Evolutionary conservation across 2,329 filamentous ascomycete species (phyloP).

Genomic region (Aureobasidium sp.): DNA sequence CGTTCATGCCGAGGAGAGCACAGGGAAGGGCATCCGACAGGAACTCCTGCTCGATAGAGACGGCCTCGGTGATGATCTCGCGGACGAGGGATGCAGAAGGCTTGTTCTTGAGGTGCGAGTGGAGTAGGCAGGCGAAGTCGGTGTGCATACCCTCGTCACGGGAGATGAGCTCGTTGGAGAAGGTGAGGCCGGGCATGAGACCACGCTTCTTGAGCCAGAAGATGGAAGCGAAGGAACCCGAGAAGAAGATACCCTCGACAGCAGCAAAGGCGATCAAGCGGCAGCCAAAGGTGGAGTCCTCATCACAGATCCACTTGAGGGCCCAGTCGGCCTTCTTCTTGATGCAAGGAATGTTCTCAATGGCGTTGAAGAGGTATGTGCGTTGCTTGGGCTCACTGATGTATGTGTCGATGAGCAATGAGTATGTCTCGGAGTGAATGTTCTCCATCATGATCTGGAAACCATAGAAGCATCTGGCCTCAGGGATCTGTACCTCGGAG

Average conservation of each 20-base stretch:
- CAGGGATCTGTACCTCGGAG: conserved; percentile 89
- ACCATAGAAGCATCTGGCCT: conserved; percentile 98
- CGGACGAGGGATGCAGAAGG: conserved; percentile 72
- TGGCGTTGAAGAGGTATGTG: conserved; percentile 92
- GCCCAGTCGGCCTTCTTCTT: conserved; percentile 99
- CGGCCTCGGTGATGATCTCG: conserved; percentile 88
- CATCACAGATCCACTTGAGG: conserved; percentile 86
- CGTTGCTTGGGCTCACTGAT: conserved; percentile 96
- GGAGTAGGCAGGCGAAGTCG: conserved; percentile 94
- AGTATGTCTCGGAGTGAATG: conserved; percentile 99
- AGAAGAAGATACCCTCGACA: conserved; percentile 99
- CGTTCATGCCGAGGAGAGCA: conserved; percentile 94
- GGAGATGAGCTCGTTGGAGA: conserved; percentile 99
- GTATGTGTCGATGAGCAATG: conserved; percentile 96
- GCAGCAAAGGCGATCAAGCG: conserved; percentile 95
- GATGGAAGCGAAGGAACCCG: conserved; percentile 94
- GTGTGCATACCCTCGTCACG: conserved; percentile 99
- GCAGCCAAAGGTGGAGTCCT: conserved; percentile 88
- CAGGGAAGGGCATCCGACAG: conserved; percentile 89
- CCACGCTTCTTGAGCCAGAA: conserved; percentile 99
- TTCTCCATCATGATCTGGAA: conserved; percentile 99
- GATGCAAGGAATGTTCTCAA: conserved; percentile 98
- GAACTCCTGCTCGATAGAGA: conserved; percentile 95
- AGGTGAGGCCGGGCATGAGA: conserved; percentile 95
- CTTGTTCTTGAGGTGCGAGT: conserved; percentile 93